phyloP scores from a whole-genome alignment of 768 basidiomycete species.

The Termitomyces heimii region DNA sequence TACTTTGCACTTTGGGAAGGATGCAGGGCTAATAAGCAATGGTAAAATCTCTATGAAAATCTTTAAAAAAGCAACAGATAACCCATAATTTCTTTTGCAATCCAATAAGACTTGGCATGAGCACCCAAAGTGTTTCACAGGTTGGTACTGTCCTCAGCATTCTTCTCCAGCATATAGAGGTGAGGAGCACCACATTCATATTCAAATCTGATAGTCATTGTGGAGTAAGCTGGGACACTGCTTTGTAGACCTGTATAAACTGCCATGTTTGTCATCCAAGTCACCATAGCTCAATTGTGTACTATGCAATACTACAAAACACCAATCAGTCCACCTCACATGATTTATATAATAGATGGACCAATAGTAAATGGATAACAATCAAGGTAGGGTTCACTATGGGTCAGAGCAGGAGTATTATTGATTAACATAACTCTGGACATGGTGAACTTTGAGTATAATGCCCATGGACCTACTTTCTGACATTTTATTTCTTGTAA shows the following conservation, averaged over 20 bases:
- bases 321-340: background rate
- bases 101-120: constrained; percentile 32
- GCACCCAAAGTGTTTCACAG: no score
- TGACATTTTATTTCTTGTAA: constrained; percentile 72
- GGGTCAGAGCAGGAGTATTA: constrained; percentile 67
- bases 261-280: constrained; percentile 55
- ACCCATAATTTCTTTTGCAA: constrained; percentile 51
- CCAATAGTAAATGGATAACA: constrained; percentile 36
- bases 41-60: background rate
- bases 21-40: constrained; percentile 31
- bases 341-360: background rate
- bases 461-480: constrained; percentile 46
- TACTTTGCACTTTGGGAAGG: constrained; percentile 28
- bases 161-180: no score
- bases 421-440: constrained; percentile 77
- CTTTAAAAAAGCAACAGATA: background rate
- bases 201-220: no score
- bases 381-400: constrained; percentile 75
- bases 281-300: constrained; percentile 78
- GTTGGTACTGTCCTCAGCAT: no score
- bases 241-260: constrained; percentile 66
- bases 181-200: no score
- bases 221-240: constrained; percentile 63
- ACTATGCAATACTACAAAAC: constrained; percentile 52
- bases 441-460: constrained; percentile 80